Percentiles rank a stretch among this genome's conserved stretches.
These are phyloP conservation scores for Ogataea kodamae DNA, from an alignment of 805 yeast species.

Conservation along the genomic window DNA sequence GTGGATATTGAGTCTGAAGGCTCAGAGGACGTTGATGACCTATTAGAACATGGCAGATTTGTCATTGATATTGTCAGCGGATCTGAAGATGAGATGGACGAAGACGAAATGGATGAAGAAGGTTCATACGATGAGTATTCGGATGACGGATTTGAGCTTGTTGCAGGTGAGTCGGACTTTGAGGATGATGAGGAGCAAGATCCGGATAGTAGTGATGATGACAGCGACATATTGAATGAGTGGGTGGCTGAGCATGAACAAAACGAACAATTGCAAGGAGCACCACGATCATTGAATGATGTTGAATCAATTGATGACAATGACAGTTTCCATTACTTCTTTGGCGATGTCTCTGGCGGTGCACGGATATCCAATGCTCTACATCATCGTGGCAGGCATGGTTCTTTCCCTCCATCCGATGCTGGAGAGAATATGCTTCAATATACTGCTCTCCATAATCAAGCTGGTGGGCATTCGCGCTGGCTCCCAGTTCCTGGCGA, in stretches of 20 bases:
- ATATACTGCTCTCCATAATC: constrained; percentile 15
- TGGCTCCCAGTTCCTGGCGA: constrained; percentile 16
- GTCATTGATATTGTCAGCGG: constrained; percentile 31
- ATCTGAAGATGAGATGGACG: constrained; percentile 24
- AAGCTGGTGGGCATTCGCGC: constrained; percentile 13
- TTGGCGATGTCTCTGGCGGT: constrained; percentile 9
- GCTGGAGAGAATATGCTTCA: constrained; percentile 11
- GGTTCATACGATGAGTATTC: constrained; percentile 21
- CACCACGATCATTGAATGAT: constrained; percentile 3
- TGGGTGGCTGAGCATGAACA: constrained; percentile 32
- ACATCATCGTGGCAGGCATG: constrained; percentile 13
- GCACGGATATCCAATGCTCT: constrained; percentile 13
- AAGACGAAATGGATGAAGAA: constrained; percentile 21
- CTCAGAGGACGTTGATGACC: constrained; percentile 24
- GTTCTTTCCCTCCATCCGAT: constrained; percentile 6
- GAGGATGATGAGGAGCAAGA: constrained; percentile 27
- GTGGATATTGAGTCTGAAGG: constrained; percentile 23
- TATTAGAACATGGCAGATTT: constrained; percentile 25
- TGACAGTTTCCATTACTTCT: no score
- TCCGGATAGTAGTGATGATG: constrained; percentile 5
- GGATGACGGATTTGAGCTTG: constrained; percentile 20
- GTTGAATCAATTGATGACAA: constrained; percentile 7
- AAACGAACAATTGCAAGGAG: constrained; percentile 21
- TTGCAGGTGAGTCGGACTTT: constrained; percentile 16
- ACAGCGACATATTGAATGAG: constrained; percentile 29